A percentile compares a stretch with the other conserved stretches of the same genome.
Evolutionary conservation across 1,284 basidiomycete species (phyloP).

Genomic region (Gomphus bonarii): DNA sequence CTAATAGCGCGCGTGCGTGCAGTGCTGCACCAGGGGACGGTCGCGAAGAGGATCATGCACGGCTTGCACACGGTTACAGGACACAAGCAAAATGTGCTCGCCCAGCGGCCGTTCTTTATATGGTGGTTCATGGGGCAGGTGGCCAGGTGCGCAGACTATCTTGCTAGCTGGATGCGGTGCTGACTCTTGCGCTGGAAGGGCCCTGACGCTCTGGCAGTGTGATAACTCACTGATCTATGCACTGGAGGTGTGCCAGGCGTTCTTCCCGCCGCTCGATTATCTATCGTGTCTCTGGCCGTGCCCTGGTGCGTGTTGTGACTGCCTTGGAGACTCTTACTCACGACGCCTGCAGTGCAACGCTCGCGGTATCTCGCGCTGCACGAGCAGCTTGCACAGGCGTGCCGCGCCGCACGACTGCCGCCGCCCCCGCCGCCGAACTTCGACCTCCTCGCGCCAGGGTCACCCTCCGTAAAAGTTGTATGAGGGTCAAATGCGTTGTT

Average conservation of each 20-base stretch:
- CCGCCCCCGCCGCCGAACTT: constrained; percentile 18
- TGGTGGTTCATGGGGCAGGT: constrained; percentile 76
- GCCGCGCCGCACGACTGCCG: constrained; percentile 35
- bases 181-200: constrained; percentile 25
- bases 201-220: constrained; percentile 49
- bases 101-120: constrained; percentile 54
- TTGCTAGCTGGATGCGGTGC: neutral
- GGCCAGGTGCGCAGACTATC: constrained; percentile 34
- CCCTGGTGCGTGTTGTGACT: constrained; percentile 30
- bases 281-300: constrained; percentile 61
- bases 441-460: constrained; percentile 6
- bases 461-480: constrained; percentile 9
- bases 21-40: constrained; percentile 55
- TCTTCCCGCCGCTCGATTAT: constrained; percentile 55
- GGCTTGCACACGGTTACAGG: constrained; percentile 57
- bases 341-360: constrained; percentile 36
- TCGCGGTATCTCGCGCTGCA: constrained; percentile 36
- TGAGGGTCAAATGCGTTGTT: neutral
- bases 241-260: constrained; percentile 52
- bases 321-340: neutral
- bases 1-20: neutral
- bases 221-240: constrained; percentile 52
- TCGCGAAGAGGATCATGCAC: constrained; percentile 49
- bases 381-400: constrained; percentile 37
- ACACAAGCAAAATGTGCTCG: constrained; percentile 39